Conservation (phyloP, 495 filamentous ascomycete species). For the Hypoxylon rickii region DNA sequence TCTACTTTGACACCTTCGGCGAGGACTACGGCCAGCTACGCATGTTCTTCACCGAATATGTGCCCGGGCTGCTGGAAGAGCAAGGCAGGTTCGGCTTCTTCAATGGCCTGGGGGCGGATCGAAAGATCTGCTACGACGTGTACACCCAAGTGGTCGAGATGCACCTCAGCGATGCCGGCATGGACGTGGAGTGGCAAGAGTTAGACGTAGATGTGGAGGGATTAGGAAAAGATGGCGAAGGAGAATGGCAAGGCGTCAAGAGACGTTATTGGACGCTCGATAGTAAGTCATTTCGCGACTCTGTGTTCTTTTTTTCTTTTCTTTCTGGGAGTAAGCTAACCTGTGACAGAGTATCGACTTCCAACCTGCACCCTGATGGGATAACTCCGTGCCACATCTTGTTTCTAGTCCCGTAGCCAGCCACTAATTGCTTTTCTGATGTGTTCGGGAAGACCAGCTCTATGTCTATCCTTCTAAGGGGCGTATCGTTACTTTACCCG, state of each 20-base stretch:
- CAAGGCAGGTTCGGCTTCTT: conserved; percentile 88
- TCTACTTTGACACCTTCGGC: conserved; percentile 98
- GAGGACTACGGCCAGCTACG: conserved; percentile 86
- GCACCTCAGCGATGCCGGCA: conserved; percentile 87
- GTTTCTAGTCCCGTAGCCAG: conserved; percentile 27
- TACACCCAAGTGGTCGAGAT: conserved; percentile 92
- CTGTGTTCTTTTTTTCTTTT: conserved; percentile 3
- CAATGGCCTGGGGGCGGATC: conserved; percentile 92
- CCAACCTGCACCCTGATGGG: conserved; percentile 65
- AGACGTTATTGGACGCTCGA: conserved; percentile 87
- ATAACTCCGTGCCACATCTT: conserved; percentile 40
- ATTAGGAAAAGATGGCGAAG: conserved; percentile 55
- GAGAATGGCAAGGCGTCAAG: conserved; percentile 83
- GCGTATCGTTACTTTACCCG: conserved; percentile 7
- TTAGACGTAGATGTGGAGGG: conserved; percentile 68
- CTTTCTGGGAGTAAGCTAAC: conserved; percentile 17
- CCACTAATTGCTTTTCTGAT: conserved; percentile 20
- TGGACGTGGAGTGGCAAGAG: conserved; percentile 85
- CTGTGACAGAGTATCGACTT: conserved; percentile 50
- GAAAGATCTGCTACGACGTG: conserved; percentile 91
- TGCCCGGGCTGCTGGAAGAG: conserved; percentile 75
- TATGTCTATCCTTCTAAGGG: conserved; percentile 37
- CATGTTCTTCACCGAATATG: conserved; percentile 84
- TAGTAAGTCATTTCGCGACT: conserved; percentile 46
- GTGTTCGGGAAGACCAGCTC: conserved; percentile 19